Base-by-base conservation (phyloP, 805 yeast genomes). In the Monosporozyma siamensis region DNA sequence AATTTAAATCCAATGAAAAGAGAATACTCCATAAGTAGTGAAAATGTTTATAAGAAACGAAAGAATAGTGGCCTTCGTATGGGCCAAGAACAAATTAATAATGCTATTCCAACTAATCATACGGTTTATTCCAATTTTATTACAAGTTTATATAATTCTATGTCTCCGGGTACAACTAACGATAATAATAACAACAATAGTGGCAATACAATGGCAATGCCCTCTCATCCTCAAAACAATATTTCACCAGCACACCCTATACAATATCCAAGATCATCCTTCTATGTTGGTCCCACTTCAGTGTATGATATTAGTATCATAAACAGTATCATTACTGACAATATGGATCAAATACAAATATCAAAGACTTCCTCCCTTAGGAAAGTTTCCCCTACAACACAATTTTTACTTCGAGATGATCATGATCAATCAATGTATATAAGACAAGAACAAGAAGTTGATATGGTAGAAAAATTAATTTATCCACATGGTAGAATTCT, bases 401-500 rank as follows among this genome's bases (percentile, higher is more conserved):
- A 83, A 60, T 90, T 90, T 55, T 70, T 85, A 14, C 64, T 90
- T 24, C 74, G 85, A 48, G 92, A 84, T 58, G 97, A 90, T 56
- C 82, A 78, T 56, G 74, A 85, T 17, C 81, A 80, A 38, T 80
- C 77, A 40, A 69, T 82, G 11, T 80, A 80, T 50, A 74, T 75
- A 47, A 70, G 74, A 34, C 79, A 89, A 64, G 83, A 85, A 38
- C 73, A 75, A 46, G 88, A 82, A 47, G 82, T 85, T 8, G 96
- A 90, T 56, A 74, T 80, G 21, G 85, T 90, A 6, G 97, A 90
- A 59, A 71, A 77, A 48, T 71, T 85, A 39, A 85, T 90, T 15
- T 82, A 90, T n/a, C 97, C 98, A 0, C 88, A 87, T 61, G 97
- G 97, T 1, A 83, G 80, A 48, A 75, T 80, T 9, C 67, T 86